Evolutionary conservation across 805 yeast genomes (phyloP).

Genomic region (Nakazawaea populi): DNA sequence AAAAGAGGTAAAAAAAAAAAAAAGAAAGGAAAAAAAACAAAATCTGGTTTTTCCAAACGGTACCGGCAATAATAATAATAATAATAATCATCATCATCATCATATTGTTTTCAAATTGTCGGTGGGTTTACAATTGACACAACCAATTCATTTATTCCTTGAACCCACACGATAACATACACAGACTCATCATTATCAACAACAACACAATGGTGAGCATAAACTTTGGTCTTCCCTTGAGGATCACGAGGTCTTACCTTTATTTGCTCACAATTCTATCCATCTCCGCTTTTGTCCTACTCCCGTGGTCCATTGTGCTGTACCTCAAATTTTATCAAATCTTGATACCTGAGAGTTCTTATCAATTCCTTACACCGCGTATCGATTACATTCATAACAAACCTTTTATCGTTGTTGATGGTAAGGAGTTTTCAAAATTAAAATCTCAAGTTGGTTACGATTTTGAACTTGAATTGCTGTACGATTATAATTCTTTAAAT

Average conservation of each 20-base stretch:
- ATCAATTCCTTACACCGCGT: background rate
- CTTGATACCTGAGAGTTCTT: background rate
- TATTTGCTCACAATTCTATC: background rate
- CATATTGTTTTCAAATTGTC: too few relatives aligned
- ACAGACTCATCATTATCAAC: background rate
- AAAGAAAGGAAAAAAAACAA: too few relatives aligned
- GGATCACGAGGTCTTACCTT: conserved; percentile 1
- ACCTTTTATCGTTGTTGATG: conserved; percentile 4
- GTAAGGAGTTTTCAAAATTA: background rate
- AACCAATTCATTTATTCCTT: too few relatives aligned
- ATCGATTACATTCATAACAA: conserved; percentile 1
- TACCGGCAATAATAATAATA: too few relatives aligned
- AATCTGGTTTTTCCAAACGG: too few relatives aligned
- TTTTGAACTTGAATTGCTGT: background rate
- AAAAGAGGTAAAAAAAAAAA: too few relatives aligned
- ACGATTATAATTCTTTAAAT: background rate
- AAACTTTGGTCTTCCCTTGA: background rate
- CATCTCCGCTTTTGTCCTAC: background rate
- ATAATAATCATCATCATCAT: too few relatives aligned
- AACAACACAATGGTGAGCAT: conserved; percentile 4
- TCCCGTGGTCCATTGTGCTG: conserved; percentile 5
- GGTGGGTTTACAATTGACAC: too few relatives aligned
- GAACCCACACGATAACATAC: too few relatives aligned
- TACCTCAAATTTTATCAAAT: conserved; percentile 5
- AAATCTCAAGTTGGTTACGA: background rate